Evolutionary conservation across 164 flowering plant species (phyloP).

Genomic region (Taxillus chinensis): DNA sequence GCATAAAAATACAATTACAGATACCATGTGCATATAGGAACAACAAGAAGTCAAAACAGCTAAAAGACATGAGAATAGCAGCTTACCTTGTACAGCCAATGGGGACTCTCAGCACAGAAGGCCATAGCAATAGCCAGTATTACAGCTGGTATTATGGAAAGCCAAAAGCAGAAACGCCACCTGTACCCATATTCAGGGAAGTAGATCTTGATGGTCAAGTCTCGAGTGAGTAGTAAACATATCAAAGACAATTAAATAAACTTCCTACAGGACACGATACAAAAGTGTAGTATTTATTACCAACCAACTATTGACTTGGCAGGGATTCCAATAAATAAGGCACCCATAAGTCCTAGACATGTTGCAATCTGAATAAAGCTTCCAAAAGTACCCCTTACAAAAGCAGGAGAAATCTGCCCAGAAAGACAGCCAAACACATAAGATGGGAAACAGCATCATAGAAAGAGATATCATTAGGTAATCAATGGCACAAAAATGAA

Average conservation of each 20-base stretch:
- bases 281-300: slow-evolving; percentile 23
- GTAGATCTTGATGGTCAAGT: not conserved
- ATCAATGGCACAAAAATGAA: not conserved
- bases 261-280: too few species aligned
- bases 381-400: slow-evolving; percentile 94
- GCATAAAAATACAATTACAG: too few species aligned
- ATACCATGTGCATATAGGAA: too few species aligned
- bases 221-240: not conserved
- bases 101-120: slow-evolving; percentile 87
- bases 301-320: slow-evolving; percentile 63
- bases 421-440: not conserved
- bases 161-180: slow-evolving; percentile 98
- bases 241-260: not conserved
- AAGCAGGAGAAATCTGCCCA: slow-evolving; percentile 62
- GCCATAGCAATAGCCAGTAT: slow-evolving; percentile 66
- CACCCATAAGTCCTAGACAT: slow-evolving; percentile 74
- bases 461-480: not conserved
- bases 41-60: not conserved
- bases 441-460: not conserved
- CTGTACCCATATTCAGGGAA: slow-evolving; percentile 22
- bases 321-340: slow-evolving; percentile 85
- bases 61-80: slow-evolving; percentile 4
- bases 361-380: slow-evolving; percentile 94
- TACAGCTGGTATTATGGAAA: slow-evolving; percentile 76
- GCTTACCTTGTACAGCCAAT: slow-evolving; percentile 86